Conservation (phyloP, 2,329 filamentous ascomycete genomes). For the Chaetomiaceae sp. region DNA sequence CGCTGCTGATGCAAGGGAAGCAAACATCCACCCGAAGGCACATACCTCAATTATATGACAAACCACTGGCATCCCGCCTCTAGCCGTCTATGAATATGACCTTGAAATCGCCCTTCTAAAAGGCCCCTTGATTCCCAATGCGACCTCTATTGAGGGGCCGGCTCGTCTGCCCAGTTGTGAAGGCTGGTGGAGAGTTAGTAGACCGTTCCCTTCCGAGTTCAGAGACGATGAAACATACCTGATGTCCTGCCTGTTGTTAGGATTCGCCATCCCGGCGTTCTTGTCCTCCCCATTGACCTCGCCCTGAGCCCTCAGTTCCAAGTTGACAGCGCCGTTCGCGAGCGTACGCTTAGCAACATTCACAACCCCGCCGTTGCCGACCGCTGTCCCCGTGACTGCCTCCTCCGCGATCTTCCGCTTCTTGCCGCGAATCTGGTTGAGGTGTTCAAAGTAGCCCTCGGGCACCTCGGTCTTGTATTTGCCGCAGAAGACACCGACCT, state of each 20-base stretch:
- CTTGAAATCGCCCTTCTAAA: not conserved
- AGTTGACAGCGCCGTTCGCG: not conserved
- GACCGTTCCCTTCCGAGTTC: not conserved
- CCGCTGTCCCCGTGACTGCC: not conserved
- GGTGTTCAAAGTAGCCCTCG: slow-evolving; percentile 75
- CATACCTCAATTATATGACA: not conserved
- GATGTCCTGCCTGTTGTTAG: slow-evolving; percentile 31
- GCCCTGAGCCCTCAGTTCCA: not conserved
- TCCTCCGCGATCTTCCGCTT: slow-evolving; percentile 47
- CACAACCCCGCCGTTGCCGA: slow-evolving; percentile 46
- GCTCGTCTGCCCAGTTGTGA: slow-evolving; percentile 20
- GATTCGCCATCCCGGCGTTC: slow-evolving; percentile 16
- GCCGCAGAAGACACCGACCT: slow-evolving; percentile 89
- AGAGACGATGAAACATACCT: slow-evolving; percentile 27
- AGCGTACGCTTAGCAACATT: slow-evolving; percentile 38
- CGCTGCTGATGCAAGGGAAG: not conserved
- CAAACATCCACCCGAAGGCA: not conserved
- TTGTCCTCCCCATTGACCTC: not conserved
- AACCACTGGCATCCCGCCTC: not conserved
- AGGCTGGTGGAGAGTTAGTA: slow-evolving; percentile 11
- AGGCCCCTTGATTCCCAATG: not conserved
- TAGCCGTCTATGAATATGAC: not conserved
- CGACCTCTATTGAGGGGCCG: not conserved
- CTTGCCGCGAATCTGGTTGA: slow-evolving; percentile 68
- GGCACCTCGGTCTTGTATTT: slow-evolving; percentile 78